phyloP scores from a whole-genome alignment of 2,329 filamentous ascomycete genomes.

The Anthostomella pinea region DNA sequence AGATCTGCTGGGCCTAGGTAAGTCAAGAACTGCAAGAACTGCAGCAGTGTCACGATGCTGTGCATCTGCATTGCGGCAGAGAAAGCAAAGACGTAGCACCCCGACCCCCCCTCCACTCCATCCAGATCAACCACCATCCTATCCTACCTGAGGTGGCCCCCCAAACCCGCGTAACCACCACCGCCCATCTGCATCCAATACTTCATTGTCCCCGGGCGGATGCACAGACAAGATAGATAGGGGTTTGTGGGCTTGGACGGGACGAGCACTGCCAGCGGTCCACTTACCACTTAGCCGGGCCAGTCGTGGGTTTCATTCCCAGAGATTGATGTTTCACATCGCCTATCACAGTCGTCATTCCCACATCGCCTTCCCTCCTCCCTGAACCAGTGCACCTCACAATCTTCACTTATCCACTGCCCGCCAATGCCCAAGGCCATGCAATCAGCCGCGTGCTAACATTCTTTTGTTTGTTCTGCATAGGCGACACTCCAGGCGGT shows the following conservation, averaged over 20 bases:
- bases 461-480: slow-evolving; percentile 28
- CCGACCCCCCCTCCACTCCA: too few relatives aligned
- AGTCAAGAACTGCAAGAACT: slow-evolving; percentile 3
- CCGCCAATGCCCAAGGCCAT: too few relatives aligned
- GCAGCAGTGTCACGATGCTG: too few relatives aligned
- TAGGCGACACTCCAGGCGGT: slow-evolving; percentile 37
- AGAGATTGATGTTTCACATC: slow-evolving; percentile 46
- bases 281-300: slow-evolving; percentile 40
- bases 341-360: slow-evolving; percentile 41
- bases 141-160: too few relatives aligned
- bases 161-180: too few relatives aligned
- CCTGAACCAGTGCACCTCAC: too few relatives aligned
- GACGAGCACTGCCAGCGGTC: slow-evolving; percentile 26
- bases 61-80: background rate
- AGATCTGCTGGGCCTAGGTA: slow-evolving; percentile 22
- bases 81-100: too few relatives aligned
- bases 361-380: too few relatives aligned
- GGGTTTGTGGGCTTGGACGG: too few relatives aligned
- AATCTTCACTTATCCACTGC: too few relatives aligned
- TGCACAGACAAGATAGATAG: too few relatives aligned
- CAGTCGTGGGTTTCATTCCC: slow-evolving; percentile 44
- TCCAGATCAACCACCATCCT: background rate
- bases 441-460: slow-evolving; percentile 24
- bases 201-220: too few relatives aligned
- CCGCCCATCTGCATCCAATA: background rate